Evolutionary conservation across 2,329 filamentous ascomycete genomes (phyloP), one percentile per base, ranked within the genome.

Genomic region (Grosmannia huntii): DNA sequence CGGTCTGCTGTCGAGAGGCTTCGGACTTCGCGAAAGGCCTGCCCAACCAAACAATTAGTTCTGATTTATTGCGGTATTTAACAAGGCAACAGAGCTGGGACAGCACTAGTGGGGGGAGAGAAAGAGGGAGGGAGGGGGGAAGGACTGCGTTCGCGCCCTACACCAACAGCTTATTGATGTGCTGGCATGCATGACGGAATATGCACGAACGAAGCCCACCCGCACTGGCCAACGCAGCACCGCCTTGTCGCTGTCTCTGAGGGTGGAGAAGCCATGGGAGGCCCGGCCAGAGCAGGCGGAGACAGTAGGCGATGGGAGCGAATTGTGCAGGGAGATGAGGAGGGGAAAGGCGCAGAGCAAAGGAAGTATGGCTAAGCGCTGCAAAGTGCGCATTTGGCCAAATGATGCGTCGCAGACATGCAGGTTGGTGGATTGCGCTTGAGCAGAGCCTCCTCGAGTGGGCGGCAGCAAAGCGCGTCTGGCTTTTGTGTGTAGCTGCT

Each of bases 131-230:
- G 12, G 51, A 44, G 27, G 49, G 36, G 19, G 48, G 55, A 61
- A 60, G 61, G 60, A 68, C 58, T 56, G 19, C 63, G 65, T 64
- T 69, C 64, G 72, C 71, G 73, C 71, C 71, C 73, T 71, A 50
- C 55, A 51, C 33, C 55, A 57, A 51, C 31, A 38, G 55, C 70
- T 68, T 70, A 66, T 74, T 76, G 74, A 77, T 77, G 75, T 72
- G 75, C 70, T 77, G 75, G 75, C 77, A 80, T 81, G 78, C 77
- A 81, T 79, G 76, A 79, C 76, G 76, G 76, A 75, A 77, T 74
- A 76, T 79, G 78, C 77, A 79, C 68, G 71, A 74, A 69, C 71
- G 68, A 71, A 72, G 71, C 61, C 68, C 71, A 71, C 73, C 72
- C 70, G 67, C 67, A 70, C 69, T 68, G 69, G 72, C 71, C 72